Base-by-base conservation (phyloP, 75 land plant species). In the Pinus tabuliformis region DNA sequence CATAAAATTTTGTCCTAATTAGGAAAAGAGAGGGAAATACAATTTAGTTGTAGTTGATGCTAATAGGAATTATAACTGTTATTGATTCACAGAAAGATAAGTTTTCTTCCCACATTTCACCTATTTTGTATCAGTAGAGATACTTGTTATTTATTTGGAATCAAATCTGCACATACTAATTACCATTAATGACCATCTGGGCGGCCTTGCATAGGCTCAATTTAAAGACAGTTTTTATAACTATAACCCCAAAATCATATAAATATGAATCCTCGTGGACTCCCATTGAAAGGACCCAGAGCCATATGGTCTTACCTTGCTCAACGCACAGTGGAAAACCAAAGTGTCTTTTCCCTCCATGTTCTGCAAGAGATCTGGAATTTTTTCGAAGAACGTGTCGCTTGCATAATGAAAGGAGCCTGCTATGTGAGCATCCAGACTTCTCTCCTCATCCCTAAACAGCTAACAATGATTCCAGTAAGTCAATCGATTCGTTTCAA, bases 281-380 rank as follows among this genome's bases (percentile, higher is more conserved):
- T 49, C 54, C 54, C 54, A 49, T 49, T 49, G 12, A 49, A 49
- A 49, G 12, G 42, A 3, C 42, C 68, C 52, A 20, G 26, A 72
- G 6, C 58, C 17, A 56, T 24, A 15, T 24, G 8, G 42, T 14
- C 77, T 45, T n/a, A 96, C 99, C 99, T 96, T 87, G 79, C 99
- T 96, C 16, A 88, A 81, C 52, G 99, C 95, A 79, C 99, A 96
- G 73, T 96, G 99, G 83, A 96, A 96, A 72, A 96, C 92, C 63
- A 94, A 85, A 75, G 90, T 87, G 12, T 96, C 91, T 76, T 92
- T 89, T 30, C 85, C 91, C 58, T 87, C 81, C 70, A 89, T 75
- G 8, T 86, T 77, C 57, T 84, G 84, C 60, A 90, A 60, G 16
- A 96, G 81, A 57, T 79, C 81, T 18, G 97, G 86, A n/a, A 96